Percentiles rank a stretch among this genome's conserved stretches.
phyloP scores from a whole-genome alignment of 2,329 filamentous ascomycete species.

The Coleophoma cylindrospora region DNA sequence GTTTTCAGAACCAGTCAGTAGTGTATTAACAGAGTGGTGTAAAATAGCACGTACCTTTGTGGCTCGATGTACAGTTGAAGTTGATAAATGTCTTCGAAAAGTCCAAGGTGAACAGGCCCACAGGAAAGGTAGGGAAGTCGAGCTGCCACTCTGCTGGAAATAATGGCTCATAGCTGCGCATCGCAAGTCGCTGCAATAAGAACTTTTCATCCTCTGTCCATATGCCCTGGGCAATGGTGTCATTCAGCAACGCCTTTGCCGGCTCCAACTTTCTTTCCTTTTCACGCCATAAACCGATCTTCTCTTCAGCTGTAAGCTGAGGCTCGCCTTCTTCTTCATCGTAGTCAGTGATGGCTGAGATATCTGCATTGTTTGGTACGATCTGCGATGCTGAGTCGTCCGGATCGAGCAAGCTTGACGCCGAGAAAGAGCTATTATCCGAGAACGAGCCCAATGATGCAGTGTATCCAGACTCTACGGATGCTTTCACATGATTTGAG shows the following conservation, averaged over 20 bases:
- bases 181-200: conserved; percentile 21
- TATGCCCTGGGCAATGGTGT: conserved; percentile 15
- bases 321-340: conserved; percentile 4
- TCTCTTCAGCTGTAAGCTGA: conserved; percentile 13
- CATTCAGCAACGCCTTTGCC: conserved; percentile 17
- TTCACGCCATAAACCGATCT: conserved; percentile 22
- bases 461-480: conserved; percentile 1
- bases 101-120: conserved; percentile 19
- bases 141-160: conserved; percentile 21
- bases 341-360: conserved; percentile 4
- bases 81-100: conserved; percentile 20
- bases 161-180: conserved; percentile 24
- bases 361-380: not conserved
- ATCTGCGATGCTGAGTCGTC: conserved; percentile 16
- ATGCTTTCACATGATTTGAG: not conserved
- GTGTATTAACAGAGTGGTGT: not conserved
- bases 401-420: not conserved
- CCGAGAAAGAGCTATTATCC: not conserved
- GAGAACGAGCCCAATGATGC: conserved; percentile 2
- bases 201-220: conserved; percentile 24
- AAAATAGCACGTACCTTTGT: conserved; percentile 13
- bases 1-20: not conserved
- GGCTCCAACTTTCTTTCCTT: conserved; percentile 19
- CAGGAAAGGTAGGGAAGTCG: conserved; percentile 25
- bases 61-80: conserved; percentile 12